Percentiles rank a stretch among this genome's conserved stretches.
Evolutionary conservation across 2,329 filamentous ascomycete genomes (phyloP).

Genomic region (Penicillium sp.): DNA sequence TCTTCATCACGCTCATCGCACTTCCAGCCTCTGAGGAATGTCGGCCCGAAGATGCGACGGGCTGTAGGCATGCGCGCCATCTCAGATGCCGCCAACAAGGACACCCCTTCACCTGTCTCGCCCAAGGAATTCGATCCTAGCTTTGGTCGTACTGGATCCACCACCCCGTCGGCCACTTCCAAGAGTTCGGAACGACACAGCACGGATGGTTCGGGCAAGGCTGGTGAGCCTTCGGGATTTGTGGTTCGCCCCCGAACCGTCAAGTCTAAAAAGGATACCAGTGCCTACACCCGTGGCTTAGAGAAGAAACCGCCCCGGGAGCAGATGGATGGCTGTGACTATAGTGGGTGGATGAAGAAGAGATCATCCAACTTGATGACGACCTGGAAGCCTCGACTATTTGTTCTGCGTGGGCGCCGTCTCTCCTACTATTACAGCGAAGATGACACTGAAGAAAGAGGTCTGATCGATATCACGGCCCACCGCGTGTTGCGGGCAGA

Average conservation of each 20-base stretch:
- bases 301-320: constrained; percentile 78
- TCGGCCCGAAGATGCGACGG: constrained; percentile 58
- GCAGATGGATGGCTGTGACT: constrained; percentile 83
- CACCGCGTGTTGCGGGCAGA: constrained; percentile 95
- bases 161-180: constrained; percentile 60
- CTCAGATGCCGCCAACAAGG: constrained; percentile 68
- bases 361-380: constrained; percentile 94
- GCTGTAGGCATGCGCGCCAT: constrained; percentile 76
- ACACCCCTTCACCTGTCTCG: constrained; percentile 44
- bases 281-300: constrained; percentile 85
- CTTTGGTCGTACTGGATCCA: constrained; percentile 74
- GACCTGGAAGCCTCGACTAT: constrained; percentile 96
- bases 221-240: constrained; percentile 49
- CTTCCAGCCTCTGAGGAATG: constrained; percentile 47
- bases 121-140: constrained; percentile 60
- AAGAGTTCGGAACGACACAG: constrained; percentile 79
- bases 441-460: constrained; percentile 87
- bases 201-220: constrained; percentile 57
- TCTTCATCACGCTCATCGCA: constrained; percentile 51
- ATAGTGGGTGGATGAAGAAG: constrained; percentile 99
- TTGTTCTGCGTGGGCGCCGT: constrained; percentile 86
- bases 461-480: constrained; percentile 94
- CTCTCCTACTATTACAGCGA: constrained; percentile 97
- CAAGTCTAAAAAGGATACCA: constrained; percentile 90
- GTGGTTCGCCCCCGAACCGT: constrained; percentile 53